Conservation (phyloP, 306 rosid species). For the Citrullus colocynthis region DNA sequence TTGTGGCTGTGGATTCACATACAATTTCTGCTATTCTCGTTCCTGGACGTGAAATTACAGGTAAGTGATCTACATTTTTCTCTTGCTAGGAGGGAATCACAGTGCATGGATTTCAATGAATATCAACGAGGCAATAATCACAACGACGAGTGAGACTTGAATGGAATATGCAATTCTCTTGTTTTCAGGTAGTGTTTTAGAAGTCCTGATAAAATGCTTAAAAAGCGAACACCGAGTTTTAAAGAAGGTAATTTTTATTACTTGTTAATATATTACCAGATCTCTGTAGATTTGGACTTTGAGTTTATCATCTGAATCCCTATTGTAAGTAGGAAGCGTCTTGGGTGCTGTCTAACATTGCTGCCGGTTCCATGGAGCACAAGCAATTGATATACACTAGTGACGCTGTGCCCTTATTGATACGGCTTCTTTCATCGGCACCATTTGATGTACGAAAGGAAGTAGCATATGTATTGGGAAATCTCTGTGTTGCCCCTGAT, state of each 20-base stretch:
- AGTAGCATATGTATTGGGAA: conserved; percentile 83
- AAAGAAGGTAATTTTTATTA: conserved; percentile 52
- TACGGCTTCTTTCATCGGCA: conserved; percentile 57
- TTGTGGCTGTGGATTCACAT: conserved; percentile 73
- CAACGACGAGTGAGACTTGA: not conserved
- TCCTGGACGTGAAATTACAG: conserved; percentile 73
- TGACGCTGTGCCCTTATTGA: conserved; percentile 48
- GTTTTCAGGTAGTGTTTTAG: conserved; percentile 53
- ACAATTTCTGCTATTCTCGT: conserved; percentile 37
- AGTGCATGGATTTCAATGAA: not conserved
- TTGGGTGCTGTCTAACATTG: conserved; percentile 88
- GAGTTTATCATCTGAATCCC: conserved; percentile 1
- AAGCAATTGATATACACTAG: conserved; percentile 65
- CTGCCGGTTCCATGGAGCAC: conserved; percentile 75
- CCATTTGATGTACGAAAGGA: conserved; percentile 85
- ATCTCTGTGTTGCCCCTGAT: conserved; percentile 68
- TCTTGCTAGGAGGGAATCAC: conserved; percentile 4
- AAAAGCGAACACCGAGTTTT: conserved; percentile 76
- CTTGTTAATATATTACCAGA: not conserved
- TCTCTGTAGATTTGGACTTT: not conserved
- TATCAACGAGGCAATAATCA: not conserved
- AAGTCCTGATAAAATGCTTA: conserved; percentile 67
- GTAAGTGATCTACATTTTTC: conserved; percentile 29
- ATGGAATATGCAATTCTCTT: not conserved
- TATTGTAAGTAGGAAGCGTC: conserved; percentile 60